Evolutionary conservation across 176 grass and related monocot genomes (phyloP).

Genomic region (Zea luxurians): DNA sequence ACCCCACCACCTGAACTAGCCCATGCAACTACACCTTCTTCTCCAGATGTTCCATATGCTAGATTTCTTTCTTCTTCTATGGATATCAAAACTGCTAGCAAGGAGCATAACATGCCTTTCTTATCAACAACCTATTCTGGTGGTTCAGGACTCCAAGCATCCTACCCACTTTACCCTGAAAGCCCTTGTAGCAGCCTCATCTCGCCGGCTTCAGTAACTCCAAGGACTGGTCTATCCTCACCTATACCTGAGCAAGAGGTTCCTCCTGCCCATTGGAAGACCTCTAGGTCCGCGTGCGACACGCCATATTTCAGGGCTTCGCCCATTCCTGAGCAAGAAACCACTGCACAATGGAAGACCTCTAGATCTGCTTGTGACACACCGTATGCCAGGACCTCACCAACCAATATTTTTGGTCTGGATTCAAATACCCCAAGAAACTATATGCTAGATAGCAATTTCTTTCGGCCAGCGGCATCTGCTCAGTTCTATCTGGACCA

Average conservation of each 20-base stretch:
- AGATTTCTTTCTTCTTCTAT: slow-evolving; percentile 70
- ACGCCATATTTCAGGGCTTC: slow-evolving; percentile 74
- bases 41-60: slow-evolving; percentile 87
- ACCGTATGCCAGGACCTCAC: slow-evolving; percentile 62
- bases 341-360: slow-evolving; percentile 57
- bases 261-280: slow-evolving; percentile 58
- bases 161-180: slow-evolving; percentile 75
- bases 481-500: slow-evolving; percentile 93
- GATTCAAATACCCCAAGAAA: slow-evolving; percentile 69
- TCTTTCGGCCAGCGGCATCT: slow-evolving; percentile 69
- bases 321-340: slow-evolving; percentile 64
- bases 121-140: slow-evolving; percentile 60
- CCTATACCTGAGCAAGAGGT: slow-evolving; percentile 75
- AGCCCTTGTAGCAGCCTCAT: slow-evolving; percentile 88
- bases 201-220: slow-evolving; percentile 84
- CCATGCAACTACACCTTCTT: slow-evolving; percentile 80
- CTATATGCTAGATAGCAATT: slow-evolving; percentile 66
- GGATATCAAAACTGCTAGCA: slow-evolving; percentile 66
- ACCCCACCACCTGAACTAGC: slow-evolving; percentile 88
- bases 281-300: slow-evolving; percentile 68
- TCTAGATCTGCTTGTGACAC: slow-evolving; percentile 81
- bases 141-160: slow-evolving; percentile 60
- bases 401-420: slow-evolving; percentile 75
- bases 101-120: slow-evolving; percentile 54
- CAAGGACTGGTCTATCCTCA: slow-evolving; percentile 79